Evolutionary conservation across 192 early-diverging fungal genomes (phyloP).

Genomic region (Coemansia sp.): DNA sequence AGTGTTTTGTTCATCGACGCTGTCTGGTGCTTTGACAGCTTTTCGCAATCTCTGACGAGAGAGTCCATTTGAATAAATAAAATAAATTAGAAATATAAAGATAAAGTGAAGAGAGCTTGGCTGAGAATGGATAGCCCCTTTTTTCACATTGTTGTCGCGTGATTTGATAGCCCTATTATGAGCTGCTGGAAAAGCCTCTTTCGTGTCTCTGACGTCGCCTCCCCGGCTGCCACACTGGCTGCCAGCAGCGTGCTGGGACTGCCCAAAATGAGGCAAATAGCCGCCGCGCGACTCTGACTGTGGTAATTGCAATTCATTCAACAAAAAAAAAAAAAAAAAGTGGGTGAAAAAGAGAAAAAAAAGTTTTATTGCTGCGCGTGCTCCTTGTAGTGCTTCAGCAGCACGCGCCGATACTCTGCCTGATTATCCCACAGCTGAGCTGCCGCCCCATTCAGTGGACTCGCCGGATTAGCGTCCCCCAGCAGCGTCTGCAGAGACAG

Average conservation of each 20-base stretch:
- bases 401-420: constrained; percentile 46
- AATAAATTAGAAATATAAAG: background rate
- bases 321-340: background rate
- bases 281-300: background rate
- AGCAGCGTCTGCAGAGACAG: constrained; percentile 91
- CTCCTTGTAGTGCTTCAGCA: constrained; percentile 53
- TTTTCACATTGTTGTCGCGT: no score
- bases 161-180: no score
- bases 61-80: constrained; percentile 58
- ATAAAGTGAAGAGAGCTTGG: no score
- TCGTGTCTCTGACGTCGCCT: constrained; percentile 1
- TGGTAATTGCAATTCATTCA: background rate
- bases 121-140: no score
- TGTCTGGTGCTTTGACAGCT: constrained; percentile 64
- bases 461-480: constrained; percentile 87
- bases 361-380: constrained; percentile 4
- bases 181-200: constrained; percentile 7
- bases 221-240: background rate
- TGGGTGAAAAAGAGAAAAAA: background rate
- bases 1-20: constrained; percentile 50
- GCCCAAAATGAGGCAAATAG: background rate
- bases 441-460: constrained; percentile 91
- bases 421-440: constrained; percentile 78
- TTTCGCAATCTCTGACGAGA: constrained; percentile 63
- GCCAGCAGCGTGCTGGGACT: background rate